phyloP scores from a whole-genome alignment of 1,284 basidiomycete species.

The Trametes sp. region DNA sequence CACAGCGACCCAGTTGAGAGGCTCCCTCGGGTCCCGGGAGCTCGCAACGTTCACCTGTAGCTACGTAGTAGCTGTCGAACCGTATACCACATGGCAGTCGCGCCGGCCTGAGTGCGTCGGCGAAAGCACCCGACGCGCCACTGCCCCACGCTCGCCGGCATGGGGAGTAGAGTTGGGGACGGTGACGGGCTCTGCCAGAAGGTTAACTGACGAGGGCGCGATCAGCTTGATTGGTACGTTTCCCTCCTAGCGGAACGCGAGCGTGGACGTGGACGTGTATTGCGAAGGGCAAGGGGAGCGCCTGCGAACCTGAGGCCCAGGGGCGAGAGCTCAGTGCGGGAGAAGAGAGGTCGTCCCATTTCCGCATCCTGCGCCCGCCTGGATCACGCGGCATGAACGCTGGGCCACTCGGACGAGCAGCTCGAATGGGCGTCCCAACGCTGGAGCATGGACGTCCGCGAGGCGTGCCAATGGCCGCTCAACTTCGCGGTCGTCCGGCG shows the following conservation, averaged over 20 bases:
- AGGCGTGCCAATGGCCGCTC: background rate
- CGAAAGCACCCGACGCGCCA: background rate
- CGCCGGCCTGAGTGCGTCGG: background rate
- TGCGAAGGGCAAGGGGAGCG: background rate
- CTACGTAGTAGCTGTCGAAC: background rate
- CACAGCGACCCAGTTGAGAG: background rate
- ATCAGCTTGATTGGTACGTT: slow-evolving; percentile 3
- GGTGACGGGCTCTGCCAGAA: slow-evolving; percentile 8
- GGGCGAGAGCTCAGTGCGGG: background rate
- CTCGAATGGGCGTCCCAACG: too few relatives aligned
- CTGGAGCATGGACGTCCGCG: background rate
- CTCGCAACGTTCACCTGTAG: background rate
- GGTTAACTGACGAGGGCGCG: slow-evolving; percentile 1
- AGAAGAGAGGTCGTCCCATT: background rate
- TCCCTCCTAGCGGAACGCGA: background rate
- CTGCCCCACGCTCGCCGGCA: background rate
- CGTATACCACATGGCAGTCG: background rate
- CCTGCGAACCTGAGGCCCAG: background rate
- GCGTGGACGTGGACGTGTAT: background rate
- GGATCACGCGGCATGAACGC: background rate
- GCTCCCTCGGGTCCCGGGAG: background rate
- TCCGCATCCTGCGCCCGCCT: background rate
- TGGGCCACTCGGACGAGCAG: background rate
- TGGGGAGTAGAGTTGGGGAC: background rate
- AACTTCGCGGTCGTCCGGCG: background rate